Evolutionary conservation across 1,284 basidiomycete species (phyloP), one percentile per base, ranked within the genome.

Genomic region (Heterobasidion occidentale): DNA sequence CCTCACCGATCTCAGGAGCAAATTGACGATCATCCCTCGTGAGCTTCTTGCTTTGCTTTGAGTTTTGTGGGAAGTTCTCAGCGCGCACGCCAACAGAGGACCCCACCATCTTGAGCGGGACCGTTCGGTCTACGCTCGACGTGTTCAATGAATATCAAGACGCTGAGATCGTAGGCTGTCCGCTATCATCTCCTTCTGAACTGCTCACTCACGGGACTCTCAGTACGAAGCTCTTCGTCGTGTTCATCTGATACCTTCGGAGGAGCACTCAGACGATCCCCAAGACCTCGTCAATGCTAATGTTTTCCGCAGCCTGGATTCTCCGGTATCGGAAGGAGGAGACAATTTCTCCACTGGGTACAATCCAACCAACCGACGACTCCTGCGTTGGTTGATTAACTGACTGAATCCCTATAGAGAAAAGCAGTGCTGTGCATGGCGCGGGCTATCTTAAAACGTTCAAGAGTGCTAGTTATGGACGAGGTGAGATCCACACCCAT

Each of bases 1-100:
- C n/a, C 74, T 97, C 38, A 88, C 88, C 0, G 93, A 96, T 68
- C 77, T 99, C 55, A 81, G 96, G 46, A 83, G 84, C 68, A 82
- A 76, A 57, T 76, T 96, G 58, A 95, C 93, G 3, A 96, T 99
- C 68, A 98, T 99, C 57, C 94, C 96, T 62, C 95, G 84, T 90
- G 60, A 64, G 44, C 5, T 42, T 42, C 8, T 9, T 5, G 15
- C 9, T 46, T 46, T n/a, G 35, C 9, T 20, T 44, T n/a, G 19
- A 27, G 17, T 36, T 4, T 50, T 9, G 15, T 35, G 36, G 35
- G 27, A 34, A 51, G 38, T 60, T 59, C 46, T 49, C 46, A 14
- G 46, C 9, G 8, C 9, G 14, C 62, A 27, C n/a, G 38, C n/a
- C 38, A 7, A 33, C 66, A 89, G 86, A 94, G 83, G 92, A 94